A percentile compares a stretch with the other conserved stretches of the same genome.
phyloP scores from a whole-genome alignment of 2,329 filamentous ascomycete genomes.

The Fusarium avenaceum region DNA sequence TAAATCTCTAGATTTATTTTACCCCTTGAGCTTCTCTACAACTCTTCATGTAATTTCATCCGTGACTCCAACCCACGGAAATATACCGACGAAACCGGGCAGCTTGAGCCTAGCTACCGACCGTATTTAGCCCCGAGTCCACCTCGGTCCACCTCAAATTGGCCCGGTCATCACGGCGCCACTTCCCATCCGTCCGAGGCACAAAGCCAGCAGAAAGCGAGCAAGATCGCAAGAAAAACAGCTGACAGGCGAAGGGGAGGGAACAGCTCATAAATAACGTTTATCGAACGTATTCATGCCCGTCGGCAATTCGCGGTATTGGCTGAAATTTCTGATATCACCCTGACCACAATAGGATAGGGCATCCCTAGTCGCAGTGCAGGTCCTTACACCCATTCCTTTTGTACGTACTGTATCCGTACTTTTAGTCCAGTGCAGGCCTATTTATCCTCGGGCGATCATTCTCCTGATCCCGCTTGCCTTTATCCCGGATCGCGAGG shows the following conservation, averaged over 20 bases:
- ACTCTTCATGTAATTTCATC: conserved; percentile 11
- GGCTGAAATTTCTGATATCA: conserved; percentile 18
- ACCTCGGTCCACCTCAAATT: conserved; percentile 42
- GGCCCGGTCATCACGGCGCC: conserved; percentile 34
- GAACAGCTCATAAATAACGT: conserved; percentile 32
- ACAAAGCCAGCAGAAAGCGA: conserved; percentile 41
- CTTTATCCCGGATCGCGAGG: conserved; percentile 45
- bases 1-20: background rate
- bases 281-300: conserved; percentile 7
- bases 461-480: conserved; percentile 43
- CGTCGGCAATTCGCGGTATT: conserved; percentile 37
- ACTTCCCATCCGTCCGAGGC: conserved; percentile 43
- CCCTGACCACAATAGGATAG: conserved; percentile 17
- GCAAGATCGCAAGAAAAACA: conserved; percentile 21
- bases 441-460: conserved; percentile 43
- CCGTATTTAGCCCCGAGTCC: conserved; percentile 34
- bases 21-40: background rate
- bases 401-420: conserved; percentile 3
- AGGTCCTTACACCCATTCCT: conserved; percentile 19
- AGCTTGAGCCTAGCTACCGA: conserved; percentile 1
- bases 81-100: conserved; percentile 30
- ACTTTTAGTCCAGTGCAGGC: conserved; percentile 23
- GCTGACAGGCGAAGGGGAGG: conserved; percentile 28
- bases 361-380: conserved; percentile 6
- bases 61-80: conserved; percentile 30